Percentiles rank a stretch among this genome's conserved stretches.
Evolutionary conservation across 768 basidiomycete species (phyloP).

Genomic region (Pleurotus tuber-regium): DNA sequence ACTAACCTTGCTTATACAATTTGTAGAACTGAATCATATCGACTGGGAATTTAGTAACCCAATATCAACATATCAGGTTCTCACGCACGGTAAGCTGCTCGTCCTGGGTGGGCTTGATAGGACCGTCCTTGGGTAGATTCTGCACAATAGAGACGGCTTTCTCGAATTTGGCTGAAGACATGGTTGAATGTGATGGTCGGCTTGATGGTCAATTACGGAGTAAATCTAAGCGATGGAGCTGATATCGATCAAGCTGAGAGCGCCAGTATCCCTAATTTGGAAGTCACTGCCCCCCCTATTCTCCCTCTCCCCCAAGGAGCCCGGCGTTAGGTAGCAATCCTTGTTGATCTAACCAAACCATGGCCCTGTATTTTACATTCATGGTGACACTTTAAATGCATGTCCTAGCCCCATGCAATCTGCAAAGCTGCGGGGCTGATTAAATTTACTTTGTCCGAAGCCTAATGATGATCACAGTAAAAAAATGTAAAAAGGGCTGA

Average conservation of each 20-base stretch:
- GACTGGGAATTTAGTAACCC: conserved; percentile 12
- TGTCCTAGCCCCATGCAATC: neutral
- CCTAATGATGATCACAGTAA: too few relatives aligned
- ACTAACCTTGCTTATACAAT: conserved; percentile 87
- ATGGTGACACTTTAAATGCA: neutral
- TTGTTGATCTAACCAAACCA: neutral
- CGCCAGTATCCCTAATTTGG: neutral
- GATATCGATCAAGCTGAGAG: neutral
- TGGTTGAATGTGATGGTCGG: conserved; percentile 24
- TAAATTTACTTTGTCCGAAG: neutral
- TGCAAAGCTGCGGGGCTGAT: neutral
- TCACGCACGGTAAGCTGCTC: conserved; percentile 79
- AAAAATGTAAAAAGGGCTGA: too few relatives aligned
- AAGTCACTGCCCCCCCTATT: neutral
- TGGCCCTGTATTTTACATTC: too few relatives aligned
- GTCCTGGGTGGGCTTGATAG: conserved; percentile 68
- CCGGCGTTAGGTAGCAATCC: neutral
- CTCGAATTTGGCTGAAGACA: conserved; percentile 66
- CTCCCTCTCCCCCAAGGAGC: neutral
- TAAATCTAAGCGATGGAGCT: neutral
- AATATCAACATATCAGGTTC: conserved; percentile 12
- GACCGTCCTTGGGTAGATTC: conserved; percentile 74
- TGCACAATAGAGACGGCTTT: conserved; percentile 70
- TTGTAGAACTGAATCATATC: conserved; percentile 74
- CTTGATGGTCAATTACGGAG: neutral